Percentiles rank a stretch among this genome's conserved stretches.
Evolutionary conservation across 2,329 filamentous ascomycete species (phyloP).

Genomic region (Calycina marina): DNA sequence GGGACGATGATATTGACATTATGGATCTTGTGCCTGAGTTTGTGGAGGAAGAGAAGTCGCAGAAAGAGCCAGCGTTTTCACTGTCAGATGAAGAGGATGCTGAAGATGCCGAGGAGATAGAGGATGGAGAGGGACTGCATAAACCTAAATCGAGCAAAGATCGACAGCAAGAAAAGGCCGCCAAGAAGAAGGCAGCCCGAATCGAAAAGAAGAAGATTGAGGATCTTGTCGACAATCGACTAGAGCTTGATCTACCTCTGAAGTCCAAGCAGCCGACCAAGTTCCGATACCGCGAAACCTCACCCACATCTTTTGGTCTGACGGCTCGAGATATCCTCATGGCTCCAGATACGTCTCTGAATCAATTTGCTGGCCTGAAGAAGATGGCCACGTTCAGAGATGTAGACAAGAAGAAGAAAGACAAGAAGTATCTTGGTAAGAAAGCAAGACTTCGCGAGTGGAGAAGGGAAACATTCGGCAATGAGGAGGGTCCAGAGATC

Average conservation of each 20-base stretch:
- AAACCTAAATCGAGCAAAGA: constrained; percentile 47
- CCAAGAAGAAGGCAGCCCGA: constrained; percentile 56
- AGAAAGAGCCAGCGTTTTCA: constrained; percentile 35
- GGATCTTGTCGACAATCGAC: constrained; percentile 66
- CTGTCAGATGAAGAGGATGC: constrained; percentile 38
- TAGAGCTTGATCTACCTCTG: constrained; percentile 56
- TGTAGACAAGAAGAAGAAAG: constrained; percentile 73
- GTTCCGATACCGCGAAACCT: constrained; percentile 93
- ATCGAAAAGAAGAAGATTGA: constrained; percentile 75
- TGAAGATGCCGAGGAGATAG: constrained; percentile 28
- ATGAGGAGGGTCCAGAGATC: constrained; percentile 26
- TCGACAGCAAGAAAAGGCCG: constrained; percentile 41
- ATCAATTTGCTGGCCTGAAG: constrained; percentile 85
- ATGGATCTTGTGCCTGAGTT: constrained; percentile 82
- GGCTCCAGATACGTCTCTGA: constrained; percentile 75
- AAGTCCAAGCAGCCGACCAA: constrained; percentile 34
- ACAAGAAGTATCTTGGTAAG: constrained; percentile 81
- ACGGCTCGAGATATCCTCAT: constrained; percentile 79
- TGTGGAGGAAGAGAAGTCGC: constrained; percentile 40
- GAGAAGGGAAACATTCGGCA: constrained; percentile 51
- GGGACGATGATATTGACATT: constrained; percentile 97
- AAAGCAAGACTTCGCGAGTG: constrained; percentile 83
- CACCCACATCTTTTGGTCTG: constrained; percentile 77
- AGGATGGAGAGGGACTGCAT: constrained; percentile 27
- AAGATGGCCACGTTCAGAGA: constrained; percentile 87